Percentiles rank a stretch among this genome's conserved stretches.
Evolutionary conservation across 768 basidiomycete species (phyloP).

Genomic region (Porphyrellus cyaneotinctus): DNA sequence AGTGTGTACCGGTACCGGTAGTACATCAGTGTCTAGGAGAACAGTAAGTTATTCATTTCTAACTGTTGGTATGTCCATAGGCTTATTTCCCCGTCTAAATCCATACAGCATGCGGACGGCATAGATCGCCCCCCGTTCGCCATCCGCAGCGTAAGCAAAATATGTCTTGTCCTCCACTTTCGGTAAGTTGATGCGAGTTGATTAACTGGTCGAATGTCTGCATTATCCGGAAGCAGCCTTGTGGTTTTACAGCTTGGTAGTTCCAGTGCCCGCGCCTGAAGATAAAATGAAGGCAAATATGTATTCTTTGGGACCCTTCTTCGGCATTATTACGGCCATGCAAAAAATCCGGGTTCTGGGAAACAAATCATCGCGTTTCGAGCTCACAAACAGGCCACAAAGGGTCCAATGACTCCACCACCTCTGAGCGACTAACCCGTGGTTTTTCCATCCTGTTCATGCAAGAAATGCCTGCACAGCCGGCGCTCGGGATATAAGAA

Average conservation of each 20-base stretch:
- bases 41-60: neutral
- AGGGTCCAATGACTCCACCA: conserved; percentile 1
- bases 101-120: neutral
- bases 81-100: neutral
- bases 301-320: neutral
- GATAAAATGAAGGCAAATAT: conserved; percentile 1
- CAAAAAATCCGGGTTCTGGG: neutral
- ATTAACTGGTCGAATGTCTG: neutral
- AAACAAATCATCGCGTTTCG: neutral
- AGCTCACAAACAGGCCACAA: neutral
- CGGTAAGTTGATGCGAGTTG: neutral
- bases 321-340: neutral
- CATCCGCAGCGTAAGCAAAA: neutral
- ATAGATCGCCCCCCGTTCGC: neutral
- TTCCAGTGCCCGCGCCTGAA: conserved; percentile 11
- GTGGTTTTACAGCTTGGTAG: conserved; percentile 22
- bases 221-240: neutral
- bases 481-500: conserved; percentile 15
- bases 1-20: too few species aligned
- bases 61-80: neutral
- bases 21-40: neutral
- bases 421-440: conserved; percentile 23
- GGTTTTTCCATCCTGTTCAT: conserved; percentile 2
- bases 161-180: neutral
- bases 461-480: conserved; percentile 13